These are phyloP conservation scores for Rhodamnia rubescens DNA, from an alignment of 345 rosid species.

Conservation along the genomic window DNA sequence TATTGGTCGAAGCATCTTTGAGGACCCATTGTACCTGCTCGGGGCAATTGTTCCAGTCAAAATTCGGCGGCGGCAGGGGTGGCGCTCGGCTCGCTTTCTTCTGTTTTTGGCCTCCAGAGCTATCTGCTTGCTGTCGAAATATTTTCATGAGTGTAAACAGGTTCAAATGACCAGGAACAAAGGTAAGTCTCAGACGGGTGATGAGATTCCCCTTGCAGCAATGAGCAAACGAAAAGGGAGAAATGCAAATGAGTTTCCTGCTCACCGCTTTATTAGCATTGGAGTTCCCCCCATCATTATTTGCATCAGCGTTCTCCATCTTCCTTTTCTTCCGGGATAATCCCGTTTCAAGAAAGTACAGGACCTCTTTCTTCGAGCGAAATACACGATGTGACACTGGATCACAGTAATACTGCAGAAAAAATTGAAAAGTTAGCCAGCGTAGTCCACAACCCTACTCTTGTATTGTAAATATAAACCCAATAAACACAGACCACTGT, in stretches of 20 bases:
- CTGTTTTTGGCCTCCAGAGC: conserved; percentile 16
- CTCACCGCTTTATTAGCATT: conserved; percentile 18
- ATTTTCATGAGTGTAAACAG: neutral
- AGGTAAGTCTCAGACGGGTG: neutral
- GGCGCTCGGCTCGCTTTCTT: conserved; percentile 5
- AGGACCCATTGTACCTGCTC: conserved; percentile 48
- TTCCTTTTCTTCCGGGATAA: conserved; percentile 12
- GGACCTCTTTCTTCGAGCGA: conserved; percentile 44
- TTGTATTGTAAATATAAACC: neutral
- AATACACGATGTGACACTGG: conserved; percentile 19
- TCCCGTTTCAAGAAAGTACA: conserved; percentile 32
- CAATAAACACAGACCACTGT: neutral
- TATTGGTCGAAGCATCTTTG: conserved; percentile 10
- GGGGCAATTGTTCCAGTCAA: conserved; percentile 43
- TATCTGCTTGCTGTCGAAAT: conserved; percentile 14
- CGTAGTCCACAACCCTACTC: neutral
- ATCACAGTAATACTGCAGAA: conserved; percentile 33
- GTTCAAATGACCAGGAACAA: neutral
- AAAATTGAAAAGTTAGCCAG: neutral
- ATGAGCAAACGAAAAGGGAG: neutral
- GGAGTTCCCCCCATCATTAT: neutral
- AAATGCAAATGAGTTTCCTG: neutral
- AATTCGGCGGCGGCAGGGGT: conserved; percentile 7
- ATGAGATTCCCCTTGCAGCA: neutral
- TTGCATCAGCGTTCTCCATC: neutral